These are phyloP conservation scores for Solanum piurae DNA, from an alignment of 257 asterid species.

Conservation along the genomic window DNA sequence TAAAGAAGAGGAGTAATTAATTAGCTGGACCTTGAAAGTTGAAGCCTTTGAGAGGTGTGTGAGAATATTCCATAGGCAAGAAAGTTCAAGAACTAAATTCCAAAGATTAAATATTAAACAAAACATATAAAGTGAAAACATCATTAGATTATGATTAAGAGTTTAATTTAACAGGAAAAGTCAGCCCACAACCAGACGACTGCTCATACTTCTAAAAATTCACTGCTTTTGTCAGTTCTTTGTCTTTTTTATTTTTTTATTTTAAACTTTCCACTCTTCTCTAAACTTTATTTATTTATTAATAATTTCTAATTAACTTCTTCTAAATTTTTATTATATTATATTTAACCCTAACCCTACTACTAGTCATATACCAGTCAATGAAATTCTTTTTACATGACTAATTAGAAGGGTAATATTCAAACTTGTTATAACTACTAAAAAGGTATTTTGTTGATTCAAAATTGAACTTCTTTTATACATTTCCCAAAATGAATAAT, in stretches of 20 bases:
- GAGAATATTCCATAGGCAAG: conserved; percentile 55
- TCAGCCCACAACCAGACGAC: conserved; percentile 89
- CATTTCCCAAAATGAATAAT: background rate
- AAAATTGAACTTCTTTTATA: background rate
- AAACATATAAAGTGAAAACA: conserved; percentile 39
- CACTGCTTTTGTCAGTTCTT: conserved; percentile 62
- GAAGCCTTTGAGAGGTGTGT: conserved; percentile 45
- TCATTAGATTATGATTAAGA: conserved; percentile 76
- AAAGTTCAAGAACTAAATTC: conserved; percentile 74
- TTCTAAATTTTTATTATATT: background rate
- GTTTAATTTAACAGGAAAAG: conserved; percentile 33
- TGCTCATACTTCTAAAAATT: conserved; percentile 61
- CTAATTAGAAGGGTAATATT: background rate
- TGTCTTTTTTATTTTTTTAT: conserved; percentile 1
- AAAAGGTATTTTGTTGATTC: background rate
- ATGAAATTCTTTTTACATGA: background rate
- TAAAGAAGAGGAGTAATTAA: background rate
- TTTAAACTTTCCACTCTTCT: background rate
- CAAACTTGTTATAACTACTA: background rate
- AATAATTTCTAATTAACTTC: background rate
- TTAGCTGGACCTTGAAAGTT: conserved; percentile 64
- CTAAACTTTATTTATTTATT: background rate
- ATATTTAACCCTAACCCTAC: background rate
- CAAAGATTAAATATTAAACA: conserved; percentile 58
- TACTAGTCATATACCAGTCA: background rate